phyloP scores from a whole-genome alignment of 75 land plant genomes.

The Gnetum montanum region DNA sequence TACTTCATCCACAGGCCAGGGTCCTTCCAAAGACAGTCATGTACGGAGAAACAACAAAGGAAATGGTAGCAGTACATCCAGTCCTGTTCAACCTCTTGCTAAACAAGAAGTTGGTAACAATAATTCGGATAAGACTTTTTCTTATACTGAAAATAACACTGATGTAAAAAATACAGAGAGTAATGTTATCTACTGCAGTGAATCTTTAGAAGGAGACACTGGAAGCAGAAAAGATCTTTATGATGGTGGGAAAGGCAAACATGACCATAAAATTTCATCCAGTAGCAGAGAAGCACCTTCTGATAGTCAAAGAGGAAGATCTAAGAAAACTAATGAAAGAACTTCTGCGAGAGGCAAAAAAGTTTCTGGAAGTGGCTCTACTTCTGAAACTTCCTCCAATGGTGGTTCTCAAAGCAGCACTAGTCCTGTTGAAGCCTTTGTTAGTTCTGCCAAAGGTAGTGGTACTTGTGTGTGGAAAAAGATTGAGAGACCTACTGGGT shows the following conservation, averaged over 20 bases:
- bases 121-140: not conserved
- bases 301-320: not conserved
- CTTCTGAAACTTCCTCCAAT: slow-evolving; percentile 8
- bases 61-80: not conserved
- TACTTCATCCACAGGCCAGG: not conserved
- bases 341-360: slow-evolving; percentile 7
- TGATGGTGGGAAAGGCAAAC: not conserved
- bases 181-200: too few relatives aligned
- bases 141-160: not conserved
- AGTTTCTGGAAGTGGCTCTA: slow-evolving; percentile 4
- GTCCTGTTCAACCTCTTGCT: not conserved
- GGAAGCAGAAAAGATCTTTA: not conserved
- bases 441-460: slow-evolving; percentile 14
- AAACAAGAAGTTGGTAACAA: not conserved
- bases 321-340: slow-evolving; percentile 1
- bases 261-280: not conserved
- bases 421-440: slow-evolving; percentile 5
- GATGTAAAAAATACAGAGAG: not conserved
- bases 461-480: slow-evolving; percentile 27
- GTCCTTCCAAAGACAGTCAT: not conserved
- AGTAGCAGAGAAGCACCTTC: not conserved
- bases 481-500: slow-evolving; percentile 13
- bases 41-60: not conserved
- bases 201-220: not conserved
- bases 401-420: not conserved